phyloP scores from a whole-genome alignment of 2,329 filamentous ascomycete genomes.

The Colletotrichum simmondsii region DNA sequence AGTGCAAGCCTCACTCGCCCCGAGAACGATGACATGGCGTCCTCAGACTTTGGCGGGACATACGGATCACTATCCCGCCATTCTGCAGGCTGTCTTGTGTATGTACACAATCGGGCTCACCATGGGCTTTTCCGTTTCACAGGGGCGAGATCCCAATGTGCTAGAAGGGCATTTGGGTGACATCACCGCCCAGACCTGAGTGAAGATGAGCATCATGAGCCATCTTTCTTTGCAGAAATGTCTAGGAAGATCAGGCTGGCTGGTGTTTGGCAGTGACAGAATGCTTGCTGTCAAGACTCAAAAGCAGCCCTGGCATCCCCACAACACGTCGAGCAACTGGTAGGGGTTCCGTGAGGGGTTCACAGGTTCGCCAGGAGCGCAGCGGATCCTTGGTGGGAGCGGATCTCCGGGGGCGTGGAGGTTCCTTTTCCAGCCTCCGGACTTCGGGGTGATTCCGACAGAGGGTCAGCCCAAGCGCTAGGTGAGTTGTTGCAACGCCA shows the following conservation, averaged over 20 bases:
- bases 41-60: constrained; percentile 13
- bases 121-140: constrained; percentile 15
- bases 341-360: constrained; percentile 23
- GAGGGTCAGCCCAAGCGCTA: constrained; percentile 19
- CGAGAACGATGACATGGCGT: constrained; percentile 22
- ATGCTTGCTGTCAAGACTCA: not conserved
- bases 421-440: constrained; percentile 23
- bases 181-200: constrained; percentile 15
- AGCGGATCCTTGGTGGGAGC: constrained; percentile 20
- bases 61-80: constrained; percentile 7
- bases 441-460: constrained; percentile 29
- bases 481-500: constrained; percentile 26
- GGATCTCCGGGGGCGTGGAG: constrained; percentile 33
- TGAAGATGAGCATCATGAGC: not conserved
- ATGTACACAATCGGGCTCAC: not conserved
- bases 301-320: not conserved
- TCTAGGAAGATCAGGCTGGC: not conserved
- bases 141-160: not conserved
- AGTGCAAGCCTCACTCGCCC: constrained; percentile 18
- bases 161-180: not conserved
- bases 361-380: constrained; percentile 23
- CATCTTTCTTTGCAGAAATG: not conserved
- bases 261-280: constrained; percentile 7
- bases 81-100: not conserved
- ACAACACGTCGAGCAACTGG: constrained; percentile 3